phyloP scores from a whole-genome alignment of 2,329 filamentous ascomycete species.

The Cordyceps javanica region DNA sequence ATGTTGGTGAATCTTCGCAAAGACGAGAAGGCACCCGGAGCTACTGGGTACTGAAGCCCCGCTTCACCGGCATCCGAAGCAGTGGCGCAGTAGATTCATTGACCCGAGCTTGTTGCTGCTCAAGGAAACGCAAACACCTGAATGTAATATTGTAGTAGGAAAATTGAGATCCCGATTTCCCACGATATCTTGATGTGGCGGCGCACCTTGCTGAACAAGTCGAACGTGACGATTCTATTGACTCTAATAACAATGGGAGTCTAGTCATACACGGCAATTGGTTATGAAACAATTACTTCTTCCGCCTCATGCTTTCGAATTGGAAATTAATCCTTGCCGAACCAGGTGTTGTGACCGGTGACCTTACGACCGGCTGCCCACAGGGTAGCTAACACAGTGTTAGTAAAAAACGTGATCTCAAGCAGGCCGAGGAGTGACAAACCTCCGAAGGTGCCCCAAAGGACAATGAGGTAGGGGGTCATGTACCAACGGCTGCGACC shows the following conservation, averaged over 20 bases:
- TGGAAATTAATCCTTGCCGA: slow-evolving; percentile 44
- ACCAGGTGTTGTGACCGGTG: slow-evolving; percentile 75
- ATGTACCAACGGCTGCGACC: slow-evolving; percentile 59
- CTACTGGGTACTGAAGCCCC: slow-evolving; percentile 49
- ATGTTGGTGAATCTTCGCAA: slow-evolving; percentile 81
- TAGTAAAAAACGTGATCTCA: slow-evolving; percentile 11
- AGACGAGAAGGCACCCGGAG: slow-evolving; percentile 77
- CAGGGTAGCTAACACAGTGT: slow-evolving; percentile 41
- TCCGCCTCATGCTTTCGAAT: neutral
- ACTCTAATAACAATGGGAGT: neutral
- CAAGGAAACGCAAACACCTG: neutral
- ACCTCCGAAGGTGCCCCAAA: slow-evolving; percentile 60
- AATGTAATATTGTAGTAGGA: slow-evolving; percentile 14
- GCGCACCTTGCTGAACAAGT: neutral
- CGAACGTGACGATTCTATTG: neutral
- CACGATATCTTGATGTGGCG: neutral
- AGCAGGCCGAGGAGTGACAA: slow-evolving; percentile 27
- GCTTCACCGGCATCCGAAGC: neutral
- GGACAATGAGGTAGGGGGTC: slow-evolving; percentile 59
- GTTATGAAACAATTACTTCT: neutral
- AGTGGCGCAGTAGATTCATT: neutral
- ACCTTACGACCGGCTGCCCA: slow-evolving; percentile 72
- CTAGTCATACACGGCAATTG: slow-evolving; percentile 6
- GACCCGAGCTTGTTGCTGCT: neutral
- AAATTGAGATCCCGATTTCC: neutral